Conservation (phyloP, 148 eudicot species). For the Amaranthus hypochondriacus region DNA sequence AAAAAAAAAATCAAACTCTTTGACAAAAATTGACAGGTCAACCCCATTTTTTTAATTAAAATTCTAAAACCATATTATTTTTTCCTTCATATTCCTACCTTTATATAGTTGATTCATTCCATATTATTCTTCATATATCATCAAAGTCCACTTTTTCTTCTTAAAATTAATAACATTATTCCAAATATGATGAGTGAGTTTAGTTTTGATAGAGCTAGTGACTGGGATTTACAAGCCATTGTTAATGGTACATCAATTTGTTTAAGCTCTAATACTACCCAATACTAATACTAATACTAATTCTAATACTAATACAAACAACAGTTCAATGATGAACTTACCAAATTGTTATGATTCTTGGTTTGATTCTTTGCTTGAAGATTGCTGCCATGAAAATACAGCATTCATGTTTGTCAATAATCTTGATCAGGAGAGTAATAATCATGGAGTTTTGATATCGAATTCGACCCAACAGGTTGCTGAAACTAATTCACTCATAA, state of each 20-base stretch:
- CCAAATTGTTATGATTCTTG: constrained; percentile 9
- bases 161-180: neutral
- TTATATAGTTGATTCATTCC: neutral
- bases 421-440: constrained; percentile 3
- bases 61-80: neutral
- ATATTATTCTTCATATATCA: constrained; percentile 10
- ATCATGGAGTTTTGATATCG: neutral
- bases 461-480: neutral
- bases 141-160: constrained; percentile 4
- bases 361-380: constrained; percentile 10
- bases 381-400: neutral
- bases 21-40: constrained; percentile 30
- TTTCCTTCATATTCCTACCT: neutral
- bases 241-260: constrained; percentile 31
- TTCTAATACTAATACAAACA: neutral
- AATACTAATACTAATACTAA: neutral
- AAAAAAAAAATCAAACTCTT: constrained; percentile 22
- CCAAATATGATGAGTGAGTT: constrained; percentile 18
- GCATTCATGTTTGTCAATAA: neutral
- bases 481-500: neutral
- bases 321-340: neutral
- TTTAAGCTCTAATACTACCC: neutral
- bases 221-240: constrained; percentile 58
- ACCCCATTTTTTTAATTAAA: constrained; percentile 4
- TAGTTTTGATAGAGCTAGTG: constrained; percentile 14